Evolutionary conservation across 2,329 filamentous ascomycete genomes (phyloP).

Genomic region (Eurotiales sp.): DNA sequence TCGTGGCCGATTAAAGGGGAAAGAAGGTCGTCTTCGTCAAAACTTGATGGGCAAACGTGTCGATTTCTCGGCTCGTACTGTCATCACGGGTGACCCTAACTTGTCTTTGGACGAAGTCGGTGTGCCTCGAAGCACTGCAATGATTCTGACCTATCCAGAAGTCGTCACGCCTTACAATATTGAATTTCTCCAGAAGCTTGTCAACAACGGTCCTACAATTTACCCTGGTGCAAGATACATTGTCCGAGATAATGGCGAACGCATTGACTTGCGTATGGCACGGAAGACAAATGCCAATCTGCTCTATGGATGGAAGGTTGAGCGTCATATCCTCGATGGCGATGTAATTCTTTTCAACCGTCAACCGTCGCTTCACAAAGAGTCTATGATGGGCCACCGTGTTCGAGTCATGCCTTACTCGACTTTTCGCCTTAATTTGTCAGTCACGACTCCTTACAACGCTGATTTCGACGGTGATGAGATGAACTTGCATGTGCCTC

Average conservation of each 20-base stretch:
- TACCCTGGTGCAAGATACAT: slow-evolving; percentile 97
- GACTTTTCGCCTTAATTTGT: slow-evolving; percentile 95
- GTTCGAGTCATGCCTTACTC: slow-evolving; percentile 99
- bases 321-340: slow-evolving; percentile 91
- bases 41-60: slow-evolving; percentile 99
- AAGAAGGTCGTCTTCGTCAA: slow-evolving; percentile 94
- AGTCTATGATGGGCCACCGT: slow-evolving; percentile 99
- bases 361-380: slow-evolving; percentile 97
- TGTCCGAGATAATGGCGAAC: slow-evolving; percentile 85
- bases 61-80: slow-evolving; percentile 97
- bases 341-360: slow-evolving; percentile 99
- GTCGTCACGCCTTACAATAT: slow-evolving; percentile 98
- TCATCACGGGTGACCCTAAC: slow-evolving; percentile 72
- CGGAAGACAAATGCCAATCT: slow-evolving; percentile 69
- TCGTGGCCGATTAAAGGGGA: slow-evolving; percentile 94
- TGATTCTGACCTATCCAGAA: slow-evolving; percentile 92
- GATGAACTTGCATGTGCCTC: slow-evolving; percentile 99
- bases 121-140: slow-evolving; percentile 88
- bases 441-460: slow-evolving; percentile 98
- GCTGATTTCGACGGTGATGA: slow-evolving; percentile 99
- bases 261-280: slow-evolving; percentile 92
- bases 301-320: slow-evolving; percentile 97
- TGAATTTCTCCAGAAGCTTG: slow-evolving; percentile 79
- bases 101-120: slow-evolving; percentile 80
- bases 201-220: slow-evolving; percentile 89